Evolutionary conservation across 345 rosid species (phyloP).

Genomic region (Citrus australasica): DNA sequence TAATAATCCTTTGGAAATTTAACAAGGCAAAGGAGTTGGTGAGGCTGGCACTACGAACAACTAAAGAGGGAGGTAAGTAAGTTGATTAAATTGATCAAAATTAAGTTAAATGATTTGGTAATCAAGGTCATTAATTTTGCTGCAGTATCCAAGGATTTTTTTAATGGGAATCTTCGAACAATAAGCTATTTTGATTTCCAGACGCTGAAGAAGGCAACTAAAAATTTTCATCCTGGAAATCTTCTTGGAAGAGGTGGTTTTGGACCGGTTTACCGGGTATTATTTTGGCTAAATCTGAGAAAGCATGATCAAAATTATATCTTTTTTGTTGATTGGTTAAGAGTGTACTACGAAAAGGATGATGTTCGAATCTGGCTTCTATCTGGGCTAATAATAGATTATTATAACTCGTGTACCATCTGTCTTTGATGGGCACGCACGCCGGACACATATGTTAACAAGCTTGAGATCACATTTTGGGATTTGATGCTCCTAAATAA

Average conservation of each 20-base stretch:
- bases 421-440: too few species aligned
- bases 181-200: constrained; percentile 46
- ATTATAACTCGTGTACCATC: too few species aligned
- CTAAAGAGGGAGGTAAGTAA: constrained; percentile 16
- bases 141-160: constrained; percentile 37
- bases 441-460: not conserved
- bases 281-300: not conserved
- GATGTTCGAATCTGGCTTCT: not conserved
- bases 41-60: constrained; percentile 8
- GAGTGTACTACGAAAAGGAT: not conserved
- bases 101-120: not conserved
- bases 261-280: constrained; percentile 61
- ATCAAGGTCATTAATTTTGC: not conserved
- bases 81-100: not conserved
- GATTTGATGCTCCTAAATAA: not conserved
- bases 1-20: constrained; percentile 26
- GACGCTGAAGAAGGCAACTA: constrained; percentile 63
- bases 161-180: constrained; percentile 40
- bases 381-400: not conserved
- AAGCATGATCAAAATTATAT: not conserved
- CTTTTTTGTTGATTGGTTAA: too few species aligned
- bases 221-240: constrained; percentile 43
- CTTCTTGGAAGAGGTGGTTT: constrained; percentile 69
- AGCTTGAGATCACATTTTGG: not conserved
- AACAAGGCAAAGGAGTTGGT: constrained; percentile 16